Evolutionary conservation across 495 filamentous ascomycete species (phyloP).

Genomic region (Penicillium tannophilum): DNA sequence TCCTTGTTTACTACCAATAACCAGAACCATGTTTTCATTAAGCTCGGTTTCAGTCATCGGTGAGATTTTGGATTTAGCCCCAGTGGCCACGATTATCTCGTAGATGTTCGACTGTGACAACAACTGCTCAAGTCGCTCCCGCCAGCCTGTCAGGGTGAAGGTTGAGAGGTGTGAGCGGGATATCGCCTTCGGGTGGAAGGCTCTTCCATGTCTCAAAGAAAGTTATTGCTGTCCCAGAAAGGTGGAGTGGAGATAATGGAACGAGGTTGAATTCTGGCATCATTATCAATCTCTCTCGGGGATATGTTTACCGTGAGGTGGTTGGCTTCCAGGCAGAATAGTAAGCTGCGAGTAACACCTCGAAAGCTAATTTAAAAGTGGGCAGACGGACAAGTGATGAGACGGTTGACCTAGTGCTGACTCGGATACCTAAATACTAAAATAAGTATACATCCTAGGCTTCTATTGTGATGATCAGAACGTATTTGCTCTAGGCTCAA

Average conservation of each 20-base stretch:
- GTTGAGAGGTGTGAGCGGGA: conserved; percentile 7
- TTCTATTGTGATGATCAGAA: not conserved
- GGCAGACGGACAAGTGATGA: no score
- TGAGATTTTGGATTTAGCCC: not conserved
- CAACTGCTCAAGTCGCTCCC: conserved; percentile 4
- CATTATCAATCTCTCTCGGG: not conserved
- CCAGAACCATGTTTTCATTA: not conserved
- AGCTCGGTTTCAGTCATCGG: not conserved
- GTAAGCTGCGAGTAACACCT: no score
- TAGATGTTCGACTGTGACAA: conserved; percentile 1
- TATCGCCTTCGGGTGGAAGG: not conserved
- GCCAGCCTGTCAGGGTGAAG: conserved; percentile 7
- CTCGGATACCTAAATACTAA: no score
- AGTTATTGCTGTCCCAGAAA: not conserved
- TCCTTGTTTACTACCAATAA: conserved; percentile 6
- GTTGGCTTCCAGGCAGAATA: not conserved
- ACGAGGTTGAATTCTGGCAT: not conserved
- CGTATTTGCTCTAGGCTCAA: not conserved
- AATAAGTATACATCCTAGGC: not conserved
- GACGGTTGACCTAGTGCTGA: no score
- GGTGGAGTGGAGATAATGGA: not conserved
- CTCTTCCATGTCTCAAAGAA: conserved; percentile 5
- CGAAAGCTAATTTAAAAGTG: no score
- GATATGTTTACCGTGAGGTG: not conserved
- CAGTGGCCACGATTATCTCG: not conserved